Base-by-base conservation (phyloP, 805 yeast genomes). In the Metschnikowia anglica region DNA sequence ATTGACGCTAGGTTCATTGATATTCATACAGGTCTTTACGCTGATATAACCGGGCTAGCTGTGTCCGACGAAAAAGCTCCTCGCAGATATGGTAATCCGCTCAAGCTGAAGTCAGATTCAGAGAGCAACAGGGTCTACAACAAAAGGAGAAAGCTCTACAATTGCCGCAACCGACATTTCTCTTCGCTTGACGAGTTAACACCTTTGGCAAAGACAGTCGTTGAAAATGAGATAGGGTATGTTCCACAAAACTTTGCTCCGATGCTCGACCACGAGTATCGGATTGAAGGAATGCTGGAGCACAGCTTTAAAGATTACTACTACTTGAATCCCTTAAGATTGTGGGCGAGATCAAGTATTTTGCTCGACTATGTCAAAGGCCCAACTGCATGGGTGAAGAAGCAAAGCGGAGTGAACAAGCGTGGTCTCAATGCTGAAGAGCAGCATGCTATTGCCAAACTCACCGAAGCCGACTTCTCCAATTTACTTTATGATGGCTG, bases 161-260 rank as follows among this genome's bases (percentile, higher is more conserved):
- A 67, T 46, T 68, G 73, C 48, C 56, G 69, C 19, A 64, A 68
- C 52, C 49, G 57, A 25, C 72, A 66, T 47, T 67, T 65, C 38
- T 41, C 56, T 12, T 37, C 52, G 12, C 55, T 58, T 13, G 43
- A 51, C 10, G 60, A 58, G 39, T 37, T 57, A 12, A 40, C 54
- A 9, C 61, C 61, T 3, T 43, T 57, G 18, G 44, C 37, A 10
- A 39, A 46, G 24, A 44, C 59, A 12, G 41, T 34, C 5, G 36
- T 33, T 45, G 54, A 39, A 48, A 56, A 47, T 46, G 48, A 63
- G 34, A 35, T 60, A 21, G 59, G 60, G 7, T 64, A 61, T 46
- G 52, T 68, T 7, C 73, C 73, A 11, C 40, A 49, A 3, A 55
- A 64, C 29, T 63, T 63, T 31, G 27, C 54, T 11, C 43, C 44